A percentile compares a stretch with the other conserved stretches of the same genome.
Evolutionary conservation across 2,329 filamentous ascomycete species (phyloP).

Genomic region (Cladosporium sp.): DNA sequence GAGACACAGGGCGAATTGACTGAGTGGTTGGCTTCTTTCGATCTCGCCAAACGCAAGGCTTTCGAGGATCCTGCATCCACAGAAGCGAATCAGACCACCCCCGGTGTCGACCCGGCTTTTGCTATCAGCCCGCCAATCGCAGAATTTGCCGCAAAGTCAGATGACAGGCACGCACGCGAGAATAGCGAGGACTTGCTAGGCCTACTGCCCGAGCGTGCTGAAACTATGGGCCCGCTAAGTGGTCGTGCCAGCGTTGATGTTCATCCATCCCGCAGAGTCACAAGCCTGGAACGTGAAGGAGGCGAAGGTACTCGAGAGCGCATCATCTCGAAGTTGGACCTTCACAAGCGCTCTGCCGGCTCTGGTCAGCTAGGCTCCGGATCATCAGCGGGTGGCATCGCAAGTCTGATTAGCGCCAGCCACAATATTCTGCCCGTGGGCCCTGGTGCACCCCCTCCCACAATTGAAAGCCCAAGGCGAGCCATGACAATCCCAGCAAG

Average conservation of each 20-base stretch:
- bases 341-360: conserved; percentile 76
- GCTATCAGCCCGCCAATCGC: conserved; percentile 85
- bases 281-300: conserved; percentile 46
- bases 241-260: conserved; percentile 74
- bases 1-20: conserved; percentile 91
- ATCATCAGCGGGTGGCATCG: conserved; percentile 66
- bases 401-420: conserved; percentile 80
- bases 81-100: conserved; percentile 42
- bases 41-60: conserved; percentile 88
- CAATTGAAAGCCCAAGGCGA: conserved; percentile 24
- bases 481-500: conserved; percentile 54
- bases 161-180: conserved; percentile 63
- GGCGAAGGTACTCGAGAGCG: conserved; percentile 75
- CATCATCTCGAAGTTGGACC: conserved; percentile 89
- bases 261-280: conserved; percentile 46
- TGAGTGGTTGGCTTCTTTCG: conserved; percentile 91
- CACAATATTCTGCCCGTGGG: conserved; percentile 73
- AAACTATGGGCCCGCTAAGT: conserved; percentile 41
- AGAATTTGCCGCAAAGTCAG: conserved; percentile 81
- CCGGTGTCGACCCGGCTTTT: conserved; percentile 71
- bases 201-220: conserved; percentile 59
- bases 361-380: conserved; percentile 26
- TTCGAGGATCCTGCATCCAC: conserved; percentile 69
- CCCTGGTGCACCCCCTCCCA: conserved; percentile 43
- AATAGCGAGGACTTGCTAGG: conserved; percentile 59